A percentile compares a stretch with the other conserved stretches of the same genome.
Conservation (phyloP, 2,329 filamentous ascomycete species). For the Fusarium sp. region DNA sequence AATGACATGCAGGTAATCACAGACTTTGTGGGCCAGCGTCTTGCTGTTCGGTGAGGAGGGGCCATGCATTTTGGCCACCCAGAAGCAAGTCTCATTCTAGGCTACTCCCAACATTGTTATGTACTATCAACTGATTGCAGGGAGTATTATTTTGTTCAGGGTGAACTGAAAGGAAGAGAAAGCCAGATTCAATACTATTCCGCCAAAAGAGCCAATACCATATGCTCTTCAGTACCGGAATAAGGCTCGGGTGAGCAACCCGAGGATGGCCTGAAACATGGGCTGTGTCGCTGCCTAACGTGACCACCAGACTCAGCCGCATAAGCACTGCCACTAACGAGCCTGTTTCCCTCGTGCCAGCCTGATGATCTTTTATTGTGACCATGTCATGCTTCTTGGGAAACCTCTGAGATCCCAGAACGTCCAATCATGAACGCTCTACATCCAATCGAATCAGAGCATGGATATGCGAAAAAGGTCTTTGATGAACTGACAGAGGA, state of each 20-base stretch:
- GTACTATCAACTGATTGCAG: no score
- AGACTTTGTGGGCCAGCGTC: no score
- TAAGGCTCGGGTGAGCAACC: background rate
- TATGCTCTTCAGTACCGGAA: accelerated
- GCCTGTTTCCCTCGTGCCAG: accelerated
- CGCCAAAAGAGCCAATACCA: no score
- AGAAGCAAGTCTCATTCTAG: background rate
- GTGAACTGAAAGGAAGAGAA: background rate
- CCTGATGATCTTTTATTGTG: background rate
- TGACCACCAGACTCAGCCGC: background rate
- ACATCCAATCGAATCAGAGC: no score
- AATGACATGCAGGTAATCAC: background rate
- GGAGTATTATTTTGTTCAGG: no score
- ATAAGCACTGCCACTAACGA: background rate
- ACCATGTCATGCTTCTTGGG: accelerated
- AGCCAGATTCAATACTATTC: accelerated
- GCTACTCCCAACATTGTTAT: no score
- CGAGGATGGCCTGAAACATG: accelerated
- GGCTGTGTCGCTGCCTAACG: background rate
- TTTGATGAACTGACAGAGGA: background rate
- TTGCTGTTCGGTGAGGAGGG: background rate
- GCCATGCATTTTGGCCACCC: accelerated
- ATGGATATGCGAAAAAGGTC: accelerated
- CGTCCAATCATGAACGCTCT: no score
- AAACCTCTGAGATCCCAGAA: accelerated